phyloP scores from a whole-genome alignment of 768 basidiomycete species.

The Clitopilus passeckerianus region DNA sequence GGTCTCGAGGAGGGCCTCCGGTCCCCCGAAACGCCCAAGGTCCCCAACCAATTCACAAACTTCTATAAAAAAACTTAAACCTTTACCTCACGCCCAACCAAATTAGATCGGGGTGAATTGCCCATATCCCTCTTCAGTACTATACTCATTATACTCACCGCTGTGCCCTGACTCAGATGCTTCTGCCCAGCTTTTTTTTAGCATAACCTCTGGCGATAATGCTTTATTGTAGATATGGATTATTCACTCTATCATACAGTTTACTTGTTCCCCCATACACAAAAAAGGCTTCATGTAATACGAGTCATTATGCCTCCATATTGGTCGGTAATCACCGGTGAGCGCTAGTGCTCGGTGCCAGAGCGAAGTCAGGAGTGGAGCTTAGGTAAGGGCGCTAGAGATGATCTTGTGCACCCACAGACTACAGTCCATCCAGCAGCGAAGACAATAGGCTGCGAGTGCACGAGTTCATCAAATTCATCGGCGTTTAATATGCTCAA shows the following conservation, averaged over 20 bases:
- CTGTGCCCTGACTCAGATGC: too few relatives aligned
- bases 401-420: background rate
- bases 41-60: background rate
- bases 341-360: background rate
- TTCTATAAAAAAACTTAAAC: background rate
- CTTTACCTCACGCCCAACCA: background rate
- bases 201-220: background rate
- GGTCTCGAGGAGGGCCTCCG: background rate
- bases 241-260: too few relatives aligned
- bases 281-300: background rate
- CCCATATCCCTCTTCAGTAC: too few relatives aligned
- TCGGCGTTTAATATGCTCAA: background rate
- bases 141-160: too few relatives aligned
- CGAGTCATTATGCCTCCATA: too few relatives aligned
- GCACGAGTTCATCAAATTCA: constrained; percentile 2
- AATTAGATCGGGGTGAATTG: background rate
- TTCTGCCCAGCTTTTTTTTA: too few relatives aligned
- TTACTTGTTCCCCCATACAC: background rate
- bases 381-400: background rate
- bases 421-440: constrained; percentile 3
- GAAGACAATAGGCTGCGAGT: constrained; percentile 12
- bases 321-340: too few relatives aligned
- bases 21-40: background rate
- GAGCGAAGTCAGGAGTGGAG: background rate
- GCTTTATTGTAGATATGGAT: background rate